These are phyloP conservation scores for Leptographium radiaticola DNA, from an alignment of 2,329 filamentous ascomycete genomes.

Conservation along the genomic window DNA sequence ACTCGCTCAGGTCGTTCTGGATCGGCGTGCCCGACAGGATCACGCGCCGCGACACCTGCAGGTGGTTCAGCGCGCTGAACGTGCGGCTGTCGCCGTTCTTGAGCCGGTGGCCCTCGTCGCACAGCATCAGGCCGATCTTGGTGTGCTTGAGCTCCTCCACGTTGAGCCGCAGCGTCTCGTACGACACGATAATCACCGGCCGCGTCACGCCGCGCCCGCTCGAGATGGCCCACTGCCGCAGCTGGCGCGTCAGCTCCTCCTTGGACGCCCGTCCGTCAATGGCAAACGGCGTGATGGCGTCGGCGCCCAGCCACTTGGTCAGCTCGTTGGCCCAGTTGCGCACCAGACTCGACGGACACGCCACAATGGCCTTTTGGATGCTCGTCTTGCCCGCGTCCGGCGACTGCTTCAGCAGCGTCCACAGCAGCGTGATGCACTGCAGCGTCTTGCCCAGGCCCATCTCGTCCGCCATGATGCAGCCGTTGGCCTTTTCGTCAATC, in stretches of 20 bases:
- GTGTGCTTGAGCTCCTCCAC: slow-evolving; percentile 81
- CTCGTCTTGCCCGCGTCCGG: slow-evolving; percentile 87
- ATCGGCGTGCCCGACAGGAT: slow-evolving; percentile 96
- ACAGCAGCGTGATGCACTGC: slow-evolving; percentile 92
- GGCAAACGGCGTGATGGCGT: slow-evolving; percentile 84
- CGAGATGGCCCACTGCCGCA: slow-evolving; percentile 90
- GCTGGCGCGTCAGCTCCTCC: slow-evolving; percentile 76
- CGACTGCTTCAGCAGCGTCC: slow-evolving; percentile 92
- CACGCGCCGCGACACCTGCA: slow-evolving; percentile 83
- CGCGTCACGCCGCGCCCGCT: slow-evolving; percentile 80
- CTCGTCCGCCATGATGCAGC: slow-evolving; percentile 98
- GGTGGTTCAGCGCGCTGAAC: slow-evolving; percentile 75
- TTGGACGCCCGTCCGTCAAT: slow-evolving; percentile 96
- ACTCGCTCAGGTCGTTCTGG: slow-evolving; percentile 96
- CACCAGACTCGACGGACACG: slow-evolving; percentile 90
- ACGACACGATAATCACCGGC: slow-evolving; percentile 93
- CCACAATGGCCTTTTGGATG: slow-evolving; percentile 94
- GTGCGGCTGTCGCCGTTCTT: slow-evolving; percentile 97
- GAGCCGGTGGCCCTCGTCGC: slow-evolving; percentile 89
- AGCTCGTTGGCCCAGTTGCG: slow-evolving; percentile 97
- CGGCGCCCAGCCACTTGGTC: slow-evolving; percentile 88
- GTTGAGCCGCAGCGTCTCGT: slow-evolving; percentile 87
- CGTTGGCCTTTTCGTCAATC: slow-evolving; percentile 85
- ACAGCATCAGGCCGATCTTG: slow-evolving; percentile 83
- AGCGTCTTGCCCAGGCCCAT: slow-evolving; percentile 97